These are phyloP conservation scores for Saturnispora gosingensis DNA, from an alignment of 805 yeast species.

Conservation along the genomic window DNA sequence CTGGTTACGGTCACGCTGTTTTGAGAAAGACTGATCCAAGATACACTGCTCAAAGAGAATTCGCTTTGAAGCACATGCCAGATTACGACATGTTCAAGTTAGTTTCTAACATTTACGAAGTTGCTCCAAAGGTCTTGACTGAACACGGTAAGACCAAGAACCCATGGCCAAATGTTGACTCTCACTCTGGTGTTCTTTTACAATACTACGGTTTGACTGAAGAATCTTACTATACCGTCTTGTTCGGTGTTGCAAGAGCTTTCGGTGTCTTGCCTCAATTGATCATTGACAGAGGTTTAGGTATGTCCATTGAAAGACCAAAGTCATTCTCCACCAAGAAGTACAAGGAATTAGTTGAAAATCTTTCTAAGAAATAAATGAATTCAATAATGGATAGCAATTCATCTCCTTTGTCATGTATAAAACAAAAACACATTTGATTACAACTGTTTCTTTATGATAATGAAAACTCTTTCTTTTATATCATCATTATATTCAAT, in stretches of 20 bases:
- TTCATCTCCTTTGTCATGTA: not conserved
- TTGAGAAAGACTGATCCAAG: conserved; percentile 85
- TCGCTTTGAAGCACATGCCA: conserved; percentile 67
- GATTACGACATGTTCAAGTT: conserved; percentile 72
- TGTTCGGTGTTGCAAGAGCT: conserved; percentile 82
- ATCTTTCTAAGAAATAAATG: conserved; percentile 18
- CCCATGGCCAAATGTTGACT: conserved; percentile 91
- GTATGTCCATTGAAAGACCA: conserved; percentile 81
- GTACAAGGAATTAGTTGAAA: conserved; percentile 67
- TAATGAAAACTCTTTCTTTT: not conserved
- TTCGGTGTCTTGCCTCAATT: conserved; percentile 80
- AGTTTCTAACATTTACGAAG: conserved; percentile 68
- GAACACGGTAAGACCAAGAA: conserved; percentile 86
- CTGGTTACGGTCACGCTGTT: conserved; percentile 87
- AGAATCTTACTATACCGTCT: conserved; percentile 75
- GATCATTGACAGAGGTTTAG: conserved; percentile 76
- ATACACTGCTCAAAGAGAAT: conserved; percentile 77
- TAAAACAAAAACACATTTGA: not conserved
- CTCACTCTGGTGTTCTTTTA: conserved; percentile 77
- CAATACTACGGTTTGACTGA: conserved; percentile 81
- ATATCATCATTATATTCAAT: not conserved
- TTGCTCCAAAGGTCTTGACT: conserved; percentile 73
- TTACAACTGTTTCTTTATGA: not conserved
- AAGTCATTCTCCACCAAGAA: conserved; percentile 91
- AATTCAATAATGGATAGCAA: not conserved